These are phyloP conservation scores for Parachaetomium inaequale DNA, from an alignment of 495 filamentous ascomycete species.

Conservation along the genomic window DNA sequence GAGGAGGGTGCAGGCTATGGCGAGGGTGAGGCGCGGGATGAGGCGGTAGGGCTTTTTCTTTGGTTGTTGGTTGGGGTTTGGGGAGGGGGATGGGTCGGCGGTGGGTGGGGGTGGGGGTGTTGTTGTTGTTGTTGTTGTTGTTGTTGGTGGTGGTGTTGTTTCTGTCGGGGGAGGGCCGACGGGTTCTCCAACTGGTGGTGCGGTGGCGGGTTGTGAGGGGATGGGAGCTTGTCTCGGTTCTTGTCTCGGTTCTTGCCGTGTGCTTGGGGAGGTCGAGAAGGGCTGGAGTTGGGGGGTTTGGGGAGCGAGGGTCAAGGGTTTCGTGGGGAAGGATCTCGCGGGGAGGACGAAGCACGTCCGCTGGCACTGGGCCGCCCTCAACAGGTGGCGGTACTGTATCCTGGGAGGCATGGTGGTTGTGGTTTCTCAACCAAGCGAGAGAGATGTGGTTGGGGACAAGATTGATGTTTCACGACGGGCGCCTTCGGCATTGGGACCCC, in stretches of 20 bases:
- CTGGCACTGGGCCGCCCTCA: slow-evolving; percentile 14
- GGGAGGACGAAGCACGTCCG: background rate
- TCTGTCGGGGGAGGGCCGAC: background rate
- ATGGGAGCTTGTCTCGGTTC: background rate
- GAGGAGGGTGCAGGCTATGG: slow-evolving; percentile 36
- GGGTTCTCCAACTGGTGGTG: background rate
- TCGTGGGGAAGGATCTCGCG: background rate
- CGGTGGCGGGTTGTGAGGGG: background rate
- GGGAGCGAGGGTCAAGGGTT: background rate
- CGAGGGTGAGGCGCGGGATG: slow-evolving; percentile 23
- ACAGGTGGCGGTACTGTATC: slow-evolving; percentile 16
- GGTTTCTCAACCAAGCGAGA: background rate
- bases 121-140: slow-evolving; percentile 1
- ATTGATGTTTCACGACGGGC: background rate
- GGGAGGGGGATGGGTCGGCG: background rate
- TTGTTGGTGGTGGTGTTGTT: no score
- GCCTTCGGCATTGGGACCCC: background rate
- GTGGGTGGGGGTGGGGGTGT: background rate
- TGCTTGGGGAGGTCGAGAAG: slow-evolving; percentile 6
- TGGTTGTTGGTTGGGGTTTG: background rate
- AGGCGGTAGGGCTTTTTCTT: slow-evolving; percentile 43
- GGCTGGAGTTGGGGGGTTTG: background rate
- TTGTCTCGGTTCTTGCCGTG: slow-evolving; percentile 3
- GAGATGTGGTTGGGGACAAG: background rate
- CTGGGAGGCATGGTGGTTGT: slow-evolving; percentile 7